Evolutionary conservation across 331 rosid species (phyloP).

Genomic region (Pyracantha coccinea): DNA sequence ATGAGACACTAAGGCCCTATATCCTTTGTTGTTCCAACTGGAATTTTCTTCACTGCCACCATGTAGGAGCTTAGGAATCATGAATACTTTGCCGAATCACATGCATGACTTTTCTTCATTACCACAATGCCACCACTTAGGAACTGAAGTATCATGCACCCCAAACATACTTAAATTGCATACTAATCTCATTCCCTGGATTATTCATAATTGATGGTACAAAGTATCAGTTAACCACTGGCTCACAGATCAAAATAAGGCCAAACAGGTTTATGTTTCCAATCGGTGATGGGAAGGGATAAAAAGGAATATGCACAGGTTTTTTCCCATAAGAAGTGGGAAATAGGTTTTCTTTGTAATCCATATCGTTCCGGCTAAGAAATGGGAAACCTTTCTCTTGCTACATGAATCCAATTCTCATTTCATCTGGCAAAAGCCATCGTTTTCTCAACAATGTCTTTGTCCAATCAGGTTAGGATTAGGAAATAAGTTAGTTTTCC

Average conservation of each 20-base stretch:
- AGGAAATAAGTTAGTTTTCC: too few species aligned
- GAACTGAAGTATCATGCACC: background rate
- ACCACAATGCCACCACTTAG: background rate
- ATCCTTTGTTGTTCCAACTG: background rate
- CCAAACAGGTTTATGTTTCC: too few species aligned
- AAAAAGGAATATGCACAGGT: too few species aligned
- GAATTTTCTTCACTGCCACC: background rate
- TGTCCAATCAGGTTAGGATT: too few species aligned
- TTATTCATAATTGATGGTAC: background rate
- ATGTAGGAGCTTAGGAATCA: background rate
- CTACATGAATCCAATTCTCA: too few species aligned
- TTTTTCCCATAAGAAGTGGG: too few species aligned
- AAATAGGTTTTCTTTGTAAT: too few species aligned
- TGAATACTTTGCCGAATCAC: background rate
- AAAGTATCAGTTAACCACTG: background rate
- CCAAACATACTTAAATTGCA: background rate
- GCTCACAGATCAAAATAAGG: background rate
- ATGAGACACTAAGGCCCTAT: background rate
- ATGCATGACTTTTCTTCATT: background rate
- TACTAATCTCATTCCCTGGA: background rate
- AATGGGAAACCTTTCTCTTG: too few species aligned
- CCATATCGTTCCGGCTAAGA: too few species aligned
- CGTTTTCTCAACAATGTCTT: too few species aligned
- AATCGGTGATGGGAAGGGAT: too few species aligned
- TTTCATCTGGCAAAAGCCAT: too few species aligned